Base-by-base conservation (phyloP, 1,284 basidiomycete species). In the Takashimella koratensis region DNA sequence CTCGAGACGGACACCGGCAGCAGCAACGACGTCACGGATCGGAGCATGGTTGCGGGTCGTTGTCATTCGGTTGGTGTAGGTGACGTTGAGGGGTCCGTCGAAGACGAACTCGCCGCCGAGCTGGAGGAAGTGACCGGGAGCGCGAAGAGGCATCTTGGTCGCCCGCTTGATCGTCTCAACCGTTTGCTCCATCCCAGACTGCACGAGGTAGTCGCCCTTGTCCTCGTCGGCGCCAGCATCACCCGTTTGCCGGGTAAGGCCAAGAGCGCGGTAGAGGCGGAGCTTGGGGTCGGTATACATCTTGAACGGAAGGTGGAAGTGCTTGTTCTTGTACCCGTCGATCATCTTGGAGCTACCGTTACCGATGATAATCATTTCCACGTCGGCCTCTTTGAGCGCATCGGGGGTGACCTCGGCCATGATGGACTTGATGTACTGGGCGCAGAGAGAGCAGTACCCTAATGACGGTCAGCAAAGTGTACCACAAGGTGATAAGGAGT, bases 71-170 rank as follows among this genome's bases (percentile, higher is more conserved):
- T 76, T 73, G 4, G 74, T 67, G 49, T 67, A 75, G 19, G 55
- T 53, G 19, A 71, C 63, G 39, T 64, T 56, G n/a, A 71, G 55
- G 3, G 59, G 84, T 45, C 87, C 87, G 22, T 87, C 87, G 49
- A 95, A 81, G 23, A 94, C 82, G 67, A 94, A 93, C 76, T 94
- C 91, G 22, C 91, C 91, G 16, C 91, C 91, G 25, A 94, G 80
- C 72, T 92, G 87, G 20, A 79, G 74, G 44, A 83, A 77, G 65
- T 90, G 86, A 0, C 90, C 90, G 1, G 86, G 87, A 52, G 83
- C 84, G 71, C 86, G 85, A 10, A 92, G 78, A 0, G 88, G 87
- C 67, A 69, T 69, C 30, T 86, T 69, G 46, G 54, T 75, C 25
- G 62, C 76, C 57, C 69, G 67, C 62, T 74, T 76, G 51, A 70